phyloP scores from a whole-genome alignment of 768 basidiomycete species.

The Xerocomellus dryophilus region DNA sequence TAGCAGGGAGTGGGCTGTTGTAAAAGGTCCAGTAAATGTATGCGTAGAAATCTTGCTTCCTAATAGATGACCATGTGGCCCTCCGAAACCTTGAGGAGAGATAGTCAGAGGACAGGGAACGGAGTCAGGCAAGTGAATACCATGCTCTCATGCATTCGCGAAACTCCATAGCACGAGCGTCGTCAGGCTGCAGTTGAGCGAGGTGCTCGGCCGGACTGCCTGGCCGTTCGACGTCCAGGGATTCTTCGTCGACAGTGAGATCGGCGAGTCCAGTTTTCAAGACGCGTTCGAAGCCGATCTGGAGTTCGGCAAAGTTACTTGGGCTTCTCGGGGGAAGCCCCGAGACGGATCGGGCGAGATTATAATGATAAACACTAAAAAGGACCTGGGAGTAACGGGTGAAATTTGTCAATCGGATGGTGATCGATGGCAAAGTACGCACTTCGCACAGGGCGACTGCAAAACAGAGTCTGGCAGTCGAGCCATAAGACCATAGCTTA shows the following conservation, averaged over 20 bases:
- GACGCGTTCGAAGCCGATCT: constrained; percentile 56
- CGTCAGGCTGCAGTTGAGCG: constrained; percentile 52
- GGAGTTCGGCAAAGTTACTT: constrained; percentile 55
- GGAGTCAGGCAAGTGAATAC: constrained; percentile 20
- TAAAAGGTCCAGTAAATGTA: constrained; percentile 89
- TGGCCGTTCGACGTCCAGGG: constrained; percentile 46
- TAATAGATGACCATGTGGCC: constrained; percentile 70
- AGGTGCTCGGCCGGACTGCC: constrained; percentile 62
- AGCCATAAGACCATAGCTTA: constrained; percentile 41
- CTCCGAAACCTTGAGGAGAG: constrained; percentile 57
- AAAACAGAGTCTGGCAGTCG: constrained; percentile 41
- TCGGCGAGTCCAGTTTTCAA: constrained; percentile 62
- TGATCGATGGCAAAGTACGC: constrained; percentile 7
- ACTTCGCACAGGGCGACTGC: constrained; percentile 60
- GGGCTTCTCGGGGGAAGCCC: constrained; percentile 43
- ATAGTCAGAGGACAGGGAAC: neutral
- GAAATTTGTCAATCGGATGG: neutral
- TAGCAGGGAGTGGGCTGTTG: constrained; percentile 57
- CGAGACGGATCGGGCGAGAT: constrained; percentile 48
- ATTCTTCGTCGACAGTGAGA: constrained; percentile 55
- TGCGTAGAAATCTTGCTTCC: constrained; percentile 54
- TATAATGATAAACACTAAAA: constrained; percentile 65
- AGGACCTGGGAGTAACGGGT: constrained; percentile 45
- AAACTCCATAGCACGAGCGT: constrained; percentile 73
- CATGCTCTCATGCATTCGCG: constrained; percentile 62